Percentiles rank a stretch among this genome's conserved stretches.
These are phyloP conservation scores for Kregervanrija delftensis DNA, from an alignment of 805 yeast genomes.

Conservation along the genomic window DNA sequence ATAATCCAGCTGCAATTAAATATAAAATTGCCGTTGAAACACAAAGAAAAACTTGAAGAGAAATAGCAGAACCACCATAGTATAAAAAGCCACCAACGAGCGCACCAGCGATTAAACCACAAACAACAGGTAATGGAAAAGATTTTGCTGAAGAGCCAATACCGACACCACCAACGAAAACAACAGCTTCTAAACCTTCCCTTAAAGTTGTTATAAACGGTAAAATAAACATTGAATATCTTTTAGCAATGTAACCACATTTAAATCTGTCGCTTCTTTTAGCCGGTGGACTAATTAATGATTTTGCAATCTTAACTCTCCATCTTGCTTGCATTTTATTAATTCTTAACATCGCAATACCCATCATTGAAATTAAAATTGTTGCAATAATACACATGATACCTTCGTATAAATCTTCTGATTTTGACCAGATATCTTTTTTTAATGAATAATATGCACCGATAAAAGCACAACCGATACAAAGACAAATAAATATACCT, in stretches of 20 bases:
- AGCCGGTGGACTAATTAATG: conserved; percentile 54
- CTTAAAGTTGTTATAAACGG: conserved; percentile 84
- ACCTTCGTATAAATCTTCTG: conserved; percentile 96
- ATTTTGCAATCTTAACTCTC: conserved; percentile 85
- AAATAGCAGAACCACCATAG: conserved; percentile 69
- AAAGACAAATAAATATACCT: conserved; percentile 70
- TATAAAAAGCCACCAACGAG: conserved; percentile 62
- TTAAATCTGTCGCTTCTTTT: conserved; percentile 41
- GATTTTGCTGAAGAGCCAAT: conserved; percentile 40
- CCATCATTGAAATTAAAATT: conserved; percentile 81
- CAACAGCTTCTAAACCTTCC: conserved; percentile 93
- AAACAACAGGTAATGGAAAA: conserved; percentile 81
- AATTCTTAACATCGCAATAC: conserved; percentile 86
- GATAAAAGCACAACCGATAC: conserved; percentile 82
- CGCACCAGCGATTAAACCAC: conserved; percentile 73
- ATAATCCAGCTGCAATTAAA: conserved; percentile 81
- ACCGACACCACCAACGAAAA: conserved; percentile 91
- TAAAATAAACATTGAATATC: conserved; percentile 76
- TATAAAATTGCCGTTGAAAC: conserved; percentile 80
- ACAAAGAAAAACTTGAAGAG: conserved; percentile 77
- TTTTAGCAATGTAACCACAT: conserved; percentile 48
- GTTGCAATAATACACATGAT: conserved; percentile 83
- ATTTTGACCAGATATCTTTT: conserved; percentile 70
- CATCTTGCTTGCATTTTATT: conserved; percentile 94
- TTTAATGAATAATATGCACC: conserved; percentile 79